Base-by-base conservation (phyloP, 2,329 filamentous ascomycete species). In the Chrysoporthe deuterocubensis region DNA sequence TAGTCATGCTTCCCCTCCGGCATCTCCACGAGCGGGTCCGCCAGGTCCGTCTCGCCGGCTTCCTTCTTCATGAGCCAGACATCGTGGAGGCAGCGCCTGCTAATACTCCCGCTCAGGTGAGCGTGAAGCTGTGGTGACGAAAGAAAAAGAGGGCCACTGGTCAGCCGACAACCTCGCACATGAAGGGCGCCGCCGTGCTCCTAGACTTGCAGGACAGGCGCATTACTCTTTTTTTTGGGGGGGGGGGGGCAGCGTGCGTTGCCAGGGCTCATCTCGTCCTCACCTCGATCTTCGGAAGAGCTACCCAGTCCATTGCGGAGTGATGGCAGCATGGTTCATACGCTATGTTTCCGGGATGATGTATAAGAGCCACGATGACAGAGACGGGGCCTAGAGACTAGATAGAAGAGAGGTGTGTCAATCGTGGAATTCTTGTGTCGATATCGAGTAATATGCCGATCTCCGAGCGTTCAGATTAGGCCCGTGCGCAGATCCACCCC, bases 71-170 rank as follows among this genome's bases (percentile, higher is more conserved):
- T 77, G 60, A 80, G 73, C 92, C 92, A 96, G 75, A 95, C 88
- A 48, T 92, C 85, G 75, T 93, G 91, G 1, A 96, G 86, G 69
- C 87, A 90, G 73, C 87, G 80, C 43, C 90, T 87, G 75, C 87
- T 90, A 76, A 96, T 92, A 77, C 90, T 93, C 64, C 92, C 92
- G 52, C 89, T 92, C 57, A 96, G 84, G 78, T 96, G 92, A 70
- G 92, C 92, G 74, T 96, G 92, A 64, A 95, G 85, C 90, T 94
- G 46, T 40, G 54, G 44, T 32, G 59, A 57, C 50, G 21, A 2
- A 4, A 26, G 5, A 26, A 26, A 14, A 7, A 16, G 1, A 46
- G 0, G 13, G 21, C 5, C 13, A 1, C 18, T 65, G 43, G 59
- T 69, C 54, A 69, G 68, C 46, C 54, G 42, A 37, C 1, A 40